Evolutionary conservation across 164 flowering plant genomes (phyloP).

Genomic region (Taxillus chinensis): DNA sequence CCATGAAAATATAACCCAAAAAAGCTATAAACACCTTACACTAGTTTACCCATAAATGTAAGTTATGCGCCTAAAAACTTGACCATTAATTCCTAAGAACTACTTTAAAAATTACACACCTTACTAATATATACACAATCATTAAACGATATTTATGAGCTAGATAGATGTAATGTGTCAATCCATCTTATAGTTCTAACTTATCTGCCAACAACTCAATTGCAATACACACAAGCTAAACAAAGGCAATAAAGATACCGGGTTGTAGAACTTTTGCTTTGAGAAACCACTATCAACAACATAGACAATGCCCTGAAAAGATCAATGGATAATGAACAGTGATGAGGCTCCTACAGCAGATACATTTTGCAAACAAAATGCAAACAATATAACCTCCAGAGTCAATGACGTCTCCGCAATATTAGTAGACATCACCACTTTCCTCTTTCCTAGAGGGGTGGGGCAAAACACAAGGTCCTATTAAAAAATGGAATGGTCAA

Average conservation of each 20-base stretch:
- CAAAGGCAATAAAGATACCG: slow-evolving; percentile 38
- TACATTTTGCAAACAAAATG: not conserved
- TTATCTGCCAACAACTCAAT: not conserved
- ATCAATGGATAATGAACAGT: slow-evolving; percentile 1
- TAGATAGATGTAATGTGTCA: too few relatives aligned
- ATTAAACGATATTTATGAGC: too few relatives aligned
- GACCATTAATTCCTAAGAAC: too few relatives aligned
- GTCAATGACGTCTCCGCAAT: slow-evolving; percentile 98
- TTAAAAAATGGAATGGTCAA: slow-evolving; percentile 7
- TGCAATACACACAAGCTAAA: not conserved
- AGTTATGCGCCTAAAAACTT: too few relatives aligned
- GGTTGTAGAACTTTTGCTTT: slow-evolving; percentile 91
- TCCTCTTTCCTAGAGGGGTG: slow-evolving; percentile 88
- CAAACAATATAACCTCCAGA: slow-evolving; percentile 52
- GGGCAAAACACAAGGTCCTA: slow-evolving; percentile 88
- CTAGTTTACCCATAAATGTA: too few relatives aligned
- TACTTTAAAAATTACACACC: too few relatives aligned
- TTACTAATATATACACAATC: too few relatives aligned
- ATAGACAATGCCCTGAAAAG: slow-evolving; percentile 82
- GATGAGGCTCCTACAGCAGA: not conserved
- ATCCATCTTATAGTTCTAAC: too few relatives aligned
- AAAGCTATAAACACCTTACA: too few relatives aligned
- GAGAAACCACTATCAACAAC: slow-evolving; percentile 98
- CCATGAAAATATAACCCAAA: too few relatives aligned
- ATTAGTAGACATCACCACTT: slow-evolving; percentile 89